A percentile compares a stretch with the other conserved stretches of the same genome.
Evolutionary conservation across 169 alveolate genomes (phyloP).

Genomic region (Plasmodium gaboni): DNA sequence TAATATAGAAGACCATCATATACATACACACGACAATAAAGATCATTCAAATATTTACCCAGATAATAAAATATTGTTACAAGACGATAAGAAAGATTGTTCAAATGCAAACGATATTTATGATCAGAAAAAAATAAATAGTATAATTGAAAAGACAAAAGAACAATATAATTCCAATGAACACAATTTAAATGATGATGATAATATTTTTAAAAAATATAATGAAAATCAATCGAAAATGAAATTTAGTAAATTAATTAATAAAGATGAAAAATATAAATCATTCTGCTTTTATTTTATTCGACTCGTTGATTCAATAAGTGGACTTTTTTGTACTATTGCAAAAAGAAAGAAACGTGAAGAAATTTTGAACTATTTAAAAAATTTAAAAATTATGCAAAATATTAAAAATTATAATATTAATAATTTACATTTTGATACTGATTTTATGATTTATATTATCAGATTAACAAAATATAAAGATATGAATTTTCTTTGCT

Average conservation of each 20-base stretch:
- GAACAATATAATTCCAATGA: background rate
- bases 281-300: slow-evolving; percentile 46
- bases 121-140: slow-evolving; percentile 13
- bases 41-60: background rate
- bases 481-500: slow-evolving; percentile 43
- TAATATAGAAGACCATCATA: background rate
- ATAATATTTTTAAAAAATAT: background rate
- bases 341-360: slow-evolving; percentile 72
- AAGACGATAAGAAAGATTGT: background rate
- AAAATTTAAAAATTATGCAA: slow-evolving; percentile 20
- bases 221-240: slow-evolving; percentile 2
- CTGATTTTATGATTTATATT: slow-evolving; percentile 55
- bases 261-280: slow-evolving; percentile 43
- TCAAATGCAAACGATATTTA: slow-evolving; percentile 1
- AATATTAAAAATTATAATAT: slow-evolving; percentile 28
- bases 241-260: slow-evolving; percentile 29
- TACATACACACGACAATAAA: background rate
- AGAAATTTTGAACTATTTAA: slow-evolving; percentile 28
- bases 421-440: slow-evolving; percentile 10
- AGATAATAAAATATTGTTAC: background rate
- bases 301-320: slow-evolving; percentile 62
- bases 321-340: slow-evolving; percentile 63
- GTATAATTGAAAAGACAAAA: background rate
- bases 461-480: slow-evolving; percentile 47
- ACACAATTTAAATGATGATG: background rate